phyloP scores from a whole-genome alignment of 768 basidiomycete species.

The Termitomyces sp. region DNA sequence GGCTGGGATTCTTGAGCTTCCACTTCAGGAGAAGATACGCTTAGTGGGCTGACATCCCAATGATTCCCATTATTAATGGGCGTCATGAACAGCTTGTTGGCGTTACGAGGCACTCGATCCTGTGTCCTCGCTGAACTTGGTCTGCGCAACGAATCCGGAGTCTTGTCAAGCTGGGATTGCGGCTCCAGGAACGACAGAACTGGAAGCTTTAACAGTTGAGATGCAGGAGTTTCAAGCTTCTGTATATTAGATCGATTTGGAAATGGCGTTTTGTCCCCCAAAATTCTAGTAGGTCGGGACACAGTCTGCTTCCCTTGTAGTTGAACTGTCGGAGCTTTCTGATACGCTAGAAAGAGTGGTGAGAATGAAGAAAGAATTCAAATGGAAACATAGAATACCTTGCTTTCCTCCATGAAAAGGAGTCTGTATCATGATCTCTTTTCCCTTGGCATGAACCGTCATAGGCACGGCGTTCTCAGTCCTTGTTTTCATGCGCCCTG shows the following conservation, averaged over 20 bases:
- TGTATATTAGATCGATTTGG: conserved; percentile 49
- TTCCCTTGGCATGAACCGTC: conserved; percentile 45
- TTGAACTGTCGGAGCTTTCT: conserved; percentile 19
- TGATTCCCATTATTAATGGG: conserved; percentile 62
- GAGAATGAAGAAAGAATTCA: not conserved
- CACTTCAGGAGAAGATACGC: conserved; percentile 27
- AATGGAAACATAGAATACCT: conserved; percentile 20
- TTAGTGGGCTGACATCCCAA: conserved; percentile 71
- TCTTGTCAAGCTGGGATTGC: conserved; percentile 20
- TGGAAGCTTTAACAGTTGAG: conserved; percentile 31
- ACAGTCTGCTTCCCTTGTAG: conserved; percentile 19
- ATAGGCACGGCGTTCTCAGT: conserved; percentile 46
- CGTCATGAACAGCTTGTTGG: conserved; percentile 55
- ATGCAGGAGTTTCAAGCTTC: conserved; percentile 31
- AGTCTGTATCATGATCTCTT: conserved; percentile 29
- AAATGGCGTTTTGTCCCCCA: conserved; percentile 76
- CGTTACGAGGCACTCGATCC: conserved; percentile 49
- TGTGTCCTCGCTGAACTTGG: conserved; percentile 71
- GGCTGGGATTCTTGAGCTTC: conserved; percentile 21
- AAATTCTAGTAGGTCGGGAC: conserved; percentile 36
- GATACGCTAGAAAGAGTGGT: conserved; percentile 12
- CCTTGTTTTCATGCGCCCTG: conserved; percentile 43
- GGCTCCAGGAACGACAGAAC: conserved; percentile 22
- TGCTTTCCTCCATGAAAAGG: conserved; percentile 31
- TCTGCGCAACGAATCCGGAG: conserved; percentile 42